These are phyloP conservation scores for Phytophthora syringae DNA, from an alignment of 352 stramenopile species.

Conservation along the genomic window DNA sequence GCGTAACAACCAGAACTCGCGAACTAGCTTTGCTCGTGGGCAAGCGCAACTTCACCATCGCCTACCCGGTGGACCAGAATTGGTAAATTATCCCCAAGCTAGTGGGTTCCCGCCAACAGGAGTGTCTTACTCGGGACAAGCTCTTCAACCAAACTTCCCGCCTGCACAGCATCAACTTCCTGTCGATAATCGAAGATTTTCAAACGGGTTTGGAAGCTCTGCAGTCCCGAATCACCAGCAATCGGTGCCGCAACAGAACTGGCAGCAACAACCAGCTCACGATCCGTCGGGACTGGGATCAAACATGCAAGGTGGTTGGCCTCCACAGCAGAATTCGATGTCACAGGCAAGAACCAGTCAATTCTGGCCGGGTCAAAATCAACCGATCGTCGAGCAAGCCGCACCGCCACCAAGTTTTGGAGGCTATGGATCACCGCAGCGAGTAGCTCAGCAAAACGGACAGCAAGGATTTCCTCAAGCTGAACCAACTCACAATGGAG, in stretches of 20 bases:
- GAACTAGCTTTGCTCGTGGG: constrained; percentile 54
- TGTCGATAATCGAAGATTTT: constrained; percentile 9
- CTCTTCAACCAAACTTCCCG: neutral
- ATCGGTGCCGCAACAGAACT: constrained; percentile 16
- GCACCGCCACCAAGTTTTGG: neutral
- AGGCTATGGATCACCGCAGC: constrained; percentile 3
- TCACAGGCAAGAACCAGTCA: constrained; percentile 20
- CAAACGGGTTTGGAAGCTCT: constrained; percentile 6
- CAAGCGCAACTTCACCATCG: constrained; percentile 34
- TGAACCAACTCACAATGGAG: constrained; percentile 18
- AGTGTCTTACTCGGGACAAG: constrained; percentile 11
- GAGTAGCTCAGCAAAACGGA: neutral
- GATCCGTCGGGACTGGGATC: neutral
- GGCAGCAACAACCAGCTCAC: constrained; percentile 21
- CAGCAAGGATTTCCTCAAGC: constrained; percentile 5
- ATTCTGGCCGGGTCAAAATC: constrained; percentile 11
- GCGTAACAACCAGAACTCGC: constrained; percentile 35
- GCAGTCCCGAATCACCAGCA: constrained; percentile 14
- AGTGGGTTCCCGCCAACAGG: constrained; percentile 1
- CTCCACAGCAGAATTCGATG: constrained; percentile 8
- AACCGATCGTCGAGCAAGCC: constrained; percentile 6
- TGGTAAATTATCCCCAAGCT: constrained; percentile 9
- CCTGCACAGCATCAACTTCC: constrained; percentile 6
- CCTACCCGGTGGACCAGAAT: constrained; percentile 16
- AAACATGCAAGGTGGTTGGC: constrained; percentile 11